phyloP scores from a whole-genome alignment of 2,329 filamentous ascomycete species.

The Calonectria leucothoes region DNA sequence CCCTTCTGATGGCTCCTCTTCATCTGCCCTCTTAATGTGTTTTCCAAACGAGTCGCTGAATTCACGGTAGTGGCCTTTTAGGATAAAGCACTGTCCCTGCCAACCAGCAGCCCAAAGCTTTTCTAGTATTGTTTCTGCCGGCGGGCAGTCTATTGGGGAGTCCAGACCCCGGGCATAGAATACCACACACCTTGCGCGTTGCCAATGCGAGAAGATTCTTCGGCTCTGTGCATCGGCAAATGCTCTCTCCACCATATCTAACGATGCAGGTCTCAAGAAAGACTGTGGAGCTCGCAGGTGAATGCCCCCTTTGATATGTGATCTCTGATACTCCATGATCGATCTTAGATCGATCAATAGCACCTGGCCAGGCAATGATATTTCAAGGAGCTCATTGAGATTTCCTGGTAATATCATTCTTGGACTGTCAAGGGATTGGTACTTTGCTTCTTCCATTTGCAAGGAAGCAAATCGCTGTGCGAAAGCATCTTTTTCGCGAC shows the following conservation, averaged over 20 bases:
- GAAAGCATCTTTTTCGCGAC: slow-evolving; percentile 61
- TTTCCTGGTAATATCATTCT: slow-evolving; percentile 65
- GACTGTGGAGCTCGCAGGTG: slow-evolving; percentile 62
- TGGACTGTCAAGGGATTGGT: slow-evolving; percentile 46
- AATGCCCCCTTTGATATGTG: slow-evolving; percentile 64
- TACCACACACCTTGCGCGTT: slow-evolving; percentile 59
- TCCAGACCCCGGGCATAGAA: slow-evolving; percentile 65
- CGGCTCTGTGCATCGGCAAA: slow-evolving; percentile 62
- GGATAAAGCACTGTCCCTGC: slow-evolving; percentile 63
- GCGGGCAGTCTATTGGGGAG: slow-evolving; percentile 62
- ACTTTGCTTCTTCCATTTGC: slow-evolving; percentile 51
- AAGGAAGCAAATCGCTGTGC: slow-evolving; percentile 58
- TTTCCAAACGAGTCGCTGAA: slow-evolving; percentile 65
- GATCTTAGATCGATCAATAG: slow-evolving; percentile 64
- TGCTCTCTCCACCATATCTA: slow-evolving; percentile 63
- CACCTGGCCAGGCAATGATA: slow-evolving; percentile 58
- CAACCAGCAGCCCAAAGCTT: slow-evolving; percentile 61
- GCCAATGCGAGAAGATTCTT: slow-evolving; percentile 59
- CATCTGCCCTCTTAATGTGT: slow-evolving; percentile 58
- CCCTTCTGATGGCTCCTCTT: slow-evolving; percentile 51
- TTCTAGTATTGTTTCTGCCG: slow-evolving; percentile 56
- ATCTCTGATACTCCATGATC: slow-evolving; percentile 58
- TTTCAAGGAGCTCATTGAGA: slow-evolving; percentile 62
- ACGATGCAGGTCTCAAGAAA: slow-evolving; percentile 59
- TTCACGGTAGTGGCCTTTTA: slow-evolving; percentile 67